Conservation (phyloP, 805 yeast species). For the Sugiyamaella floridensis region DNA sequence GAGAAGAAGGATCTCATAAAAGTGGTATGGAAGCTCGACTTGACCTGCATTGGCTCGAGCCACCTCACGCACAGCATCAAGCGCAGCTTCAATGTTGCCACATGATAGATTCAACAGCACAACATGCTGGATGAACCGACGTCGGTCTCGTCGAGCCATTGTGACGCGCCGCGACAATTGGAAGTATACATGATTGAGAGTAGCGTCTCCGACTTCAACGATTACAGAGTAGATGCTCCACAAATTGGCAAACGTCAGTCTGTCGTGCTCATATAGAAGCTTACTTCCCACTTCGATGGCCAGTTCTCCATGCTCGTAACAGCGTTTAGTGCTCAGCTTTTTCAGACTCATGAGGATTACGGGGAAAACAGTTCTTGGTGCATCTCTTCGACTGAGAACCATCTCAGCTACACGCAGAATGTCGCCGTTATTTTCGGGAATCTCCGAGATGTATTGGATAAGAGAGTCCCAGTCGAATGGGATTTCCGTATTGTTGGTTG, state of each 20-base stretch:
- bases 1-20: constrained; percentile 24
- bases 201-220: constrained; percentile 3
- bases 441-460: background rate
- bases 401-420: background rate
- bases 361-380: background rate
- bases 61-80: constrained; percentile 7
- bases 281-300: background rate
- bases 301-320: background rate
- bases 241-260: background rate
- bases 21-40: constrained; percentile 2
- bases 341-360: background rate
- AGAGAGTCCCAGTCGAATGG: background rate
- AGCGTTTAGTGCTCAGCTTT: background rate
- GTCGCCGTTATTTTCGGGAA: background rate
- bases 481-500: background rate
- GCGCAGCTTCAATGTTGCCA: constrained; percentile 4
- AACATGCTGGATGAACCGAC: background rate
- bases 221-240: constrained; percentile 7
- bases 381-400: background rate
- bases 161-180: background rate
- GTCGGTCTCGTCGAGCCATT: background rate
- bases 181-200: background rate
- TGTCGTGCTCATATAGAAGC: background rate
- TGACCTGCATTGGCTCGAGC: constrained; percentile 21
- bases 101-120: background rate